Conservation (phyloP, 163 green algal genomes). For the Smithsoniella earleae region DNA sequence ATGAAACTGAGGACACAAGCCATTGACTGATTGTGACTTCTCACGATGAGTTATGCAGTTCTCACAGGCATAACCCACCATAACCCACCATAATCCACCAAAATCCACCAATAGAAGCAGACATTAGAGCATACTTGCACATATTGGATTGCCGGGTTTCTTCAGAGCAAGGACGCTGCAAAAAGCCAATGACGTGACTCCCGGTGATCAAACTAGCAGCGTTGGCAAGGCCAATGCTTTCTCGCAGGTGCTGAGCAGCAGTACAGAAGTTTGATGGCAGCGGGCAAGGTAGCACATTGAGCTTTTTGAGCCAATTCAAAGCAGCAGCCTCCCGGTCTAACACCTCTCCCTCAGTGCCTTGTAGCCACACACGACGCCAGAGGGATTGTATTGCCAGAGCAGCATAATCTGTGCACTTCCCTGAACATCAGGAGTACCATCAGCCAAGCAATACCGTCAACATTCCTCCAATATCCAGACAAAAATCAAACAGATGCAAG, state of each 20-base stretch:
- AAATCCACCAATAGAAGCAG: too few relatives aligned
- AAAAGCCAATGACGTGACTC: neutral
- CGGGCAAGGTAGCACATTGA: neutral
- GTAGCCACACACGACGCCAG: neutral
- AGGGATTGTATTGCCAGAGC: neutral
- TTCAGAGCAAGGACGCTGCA: neutral
- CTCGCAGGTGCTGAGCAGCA: neutral
- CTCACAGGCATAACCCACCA: too few relatives aligned
- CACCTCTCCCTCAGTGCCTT: neutral
- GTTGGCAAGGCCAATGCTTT: neutral
- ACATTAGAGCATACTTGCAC: neutral
- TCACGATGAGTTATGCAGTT: too few relatives aligned
- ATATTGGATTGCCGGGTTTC: neutral
- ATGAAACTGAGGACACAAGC: too few relatives aligned
- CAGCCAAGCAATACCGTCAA: too few relatives aligned
- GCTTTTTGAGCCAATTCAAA: neutral
- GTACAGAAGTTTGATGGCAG: neutral
- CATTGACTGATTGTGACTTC: too few relatives aligned
- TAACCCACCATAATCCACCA: too few relatives aligned
- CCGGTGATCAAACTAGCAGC: neutral
- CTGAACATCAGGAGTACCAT: too few relatives aligned
- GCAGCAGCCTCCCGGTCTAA: neutral
- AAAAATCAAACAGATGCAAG: too few relatives aligned
- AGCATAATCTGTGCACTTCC: too few relatives aligned
- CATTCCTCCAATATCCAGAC: too few relatives aligned